A percentile compares a stretch with the other conserved stretches of the same genome.
phyloP scores from a whole-genome alignment of 805 yeast species.

The Wickerhamiella shivajii region DNA sequence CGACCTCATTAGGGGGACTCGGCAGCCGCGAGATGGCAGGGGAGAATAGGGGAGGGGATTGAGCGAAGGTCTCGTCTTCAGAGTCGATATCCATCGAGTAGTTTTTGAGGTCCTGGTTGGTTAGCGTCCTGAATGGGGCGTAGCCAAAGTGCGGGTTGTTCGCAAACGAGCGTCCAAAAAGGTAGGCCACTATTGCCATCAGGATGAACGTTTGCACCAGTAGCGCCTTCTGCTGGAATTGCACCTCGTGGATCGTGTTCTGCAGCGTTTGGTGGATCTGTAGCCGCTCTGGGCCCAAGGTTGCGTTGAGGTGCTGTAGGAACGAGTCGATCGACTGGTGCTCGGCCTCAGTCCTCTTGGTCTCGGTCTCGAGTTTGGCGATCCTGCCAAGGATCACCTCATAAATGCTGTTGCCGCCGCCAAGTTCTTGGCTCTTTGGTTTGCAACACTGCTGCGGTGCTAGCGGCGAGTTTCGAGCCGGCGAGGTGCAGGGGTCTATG shows the following conservation, averaged over 20 bases:
- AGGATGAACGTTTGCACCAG: conserved; percentile 2
- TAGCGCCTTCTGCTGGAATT: conserved; percentile 2
- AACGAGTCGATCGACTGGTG: background rate
- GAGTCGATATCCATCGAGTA: too few species aligned
- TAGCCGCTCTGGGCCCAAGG: conserved; percentile 2
- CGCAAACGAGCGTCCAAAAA: too few species aligned
- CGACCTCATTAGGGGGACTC: too few species aligned
- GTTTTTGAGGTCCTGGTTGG: too few species aligned
- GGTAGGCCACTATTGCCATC: too few species aligned
- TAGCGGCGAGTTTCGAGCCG: background rate
- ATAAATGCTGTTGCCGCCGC: conserved; percentile 5
- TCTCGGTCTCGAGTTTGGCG: background rate
- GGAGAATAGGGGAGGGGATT: too few species aligned
- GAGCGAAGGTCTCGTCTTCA: too few species aligned
- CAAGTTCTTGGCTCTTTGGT: conserved; percentile 3
- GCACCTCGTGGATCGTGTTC: conserved; percentile 3
- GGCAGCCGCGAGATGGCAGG: too few species aligned
- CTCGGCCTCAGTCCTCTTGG: background rate
- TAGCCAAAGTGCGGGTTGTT: too few species aligned
- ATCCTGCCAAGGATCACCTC: conserved; percentile 5
- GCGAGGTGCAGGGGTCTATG: conserved; percentile 3
- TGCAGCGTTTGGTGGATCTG: conserved; percentile 2
- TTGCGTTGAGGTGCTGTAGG: too few species aligned
- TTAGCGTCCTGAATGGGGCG: too few species aligned
- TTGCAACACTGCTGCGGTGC: conserved; percentile 6